Evolutionary conservation across 441 rosid species (phyloP).

Genomic region (Flueggea neowawraea): DNA sequence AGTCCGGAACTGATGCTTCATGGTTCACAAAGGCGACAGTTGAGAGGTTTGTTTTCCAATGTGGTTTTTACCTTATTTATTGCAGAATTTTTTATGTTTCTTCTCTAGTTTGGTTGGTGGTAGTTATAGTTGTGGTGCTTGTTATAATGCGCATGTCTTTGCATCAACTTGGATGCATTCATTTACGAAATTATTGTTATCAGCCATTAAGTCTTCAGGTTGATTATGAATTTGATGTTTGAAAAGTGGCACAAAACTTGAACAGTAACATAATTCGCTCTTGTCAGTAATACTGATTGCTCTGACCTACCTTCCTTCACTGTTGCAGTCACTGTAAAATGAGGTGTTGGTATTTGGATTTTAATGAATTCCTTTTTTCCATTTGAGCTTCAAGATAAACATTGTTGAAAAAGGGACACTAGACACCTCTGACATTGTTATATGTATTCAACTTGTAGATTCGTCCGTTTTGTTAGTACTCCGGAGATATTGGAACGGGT

Average conservation of each 20-base stretch:
- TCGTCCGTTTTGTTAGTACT: conserved; percentile 98
- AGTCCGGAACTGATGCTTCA: conserved; percentile 39
- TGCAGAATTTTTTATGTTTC: not conserved
- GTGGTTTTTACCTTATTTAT: conserved; percentile 4
- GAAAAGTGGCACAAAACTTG: not conserved
- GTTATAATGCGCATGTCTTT: not conserved
- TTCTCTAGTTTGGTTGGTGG: not conserved
- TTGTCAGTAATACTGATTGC: not conserved
- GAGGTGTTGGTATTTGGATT: not conserved
- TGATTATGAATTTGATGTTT: not conserved
- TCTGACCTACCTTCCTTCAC: not conserved
- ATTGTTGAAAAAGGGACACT: not conserved
- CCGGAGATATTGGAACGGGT: conserved; percentile 93
- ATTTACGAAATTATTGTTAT: not conserved
- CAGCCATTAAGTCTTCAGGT: not conserved
- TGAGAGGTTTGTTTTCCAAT: conserved; percentile 52
- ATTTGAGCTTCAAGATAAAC: not conserved
- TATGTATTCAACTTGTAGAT: conserved; percentile 44
- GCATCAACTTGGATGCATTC: not conserved
- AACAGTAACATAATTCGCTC: not conserved
- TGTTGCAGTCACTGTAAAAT: not conserved
- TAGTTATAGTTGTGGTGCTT: not conserved
- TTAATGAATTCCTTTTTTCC: not conserved
- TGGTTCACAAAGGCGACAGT: conserved; percentile 92
- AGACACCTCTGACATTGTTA: not conserved